Evolutionary conservation across 169 alveolate species (phyloP), one percentile per base, ranked within the genome.

Genomic region (Plasmodium relictum): DNA sequence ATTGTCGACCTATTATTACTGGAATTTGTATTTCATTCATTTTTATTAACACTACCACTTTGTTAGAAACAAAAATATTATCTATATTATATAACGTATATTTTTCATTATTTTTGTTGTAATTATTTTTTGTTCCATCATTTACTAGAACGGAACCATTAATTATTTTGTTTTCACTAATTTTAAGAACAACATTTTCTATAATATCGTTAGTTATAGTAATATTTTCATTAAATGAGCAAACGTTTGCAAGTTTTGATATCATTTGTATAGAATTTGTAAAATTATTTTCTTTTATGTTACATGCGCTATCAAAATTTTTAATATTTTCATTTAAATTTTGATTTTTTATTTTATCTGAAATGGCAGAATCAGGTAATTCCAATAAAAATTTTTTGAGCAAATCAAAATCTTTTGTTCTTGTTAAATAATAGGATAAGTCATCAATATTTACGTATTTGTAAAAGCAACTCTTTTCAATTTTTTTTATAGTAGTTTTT

Each of bases 201-300:
- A 80, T 48, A 37, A 80, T 80, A 37, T 80, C 90, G 61, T 80
- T 69, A n/a, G 69, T 80, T 80, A 80, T 80, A 68, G 66, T 70
- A n/a, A 72, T 45, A 69, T 56, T 7, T 54, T 80, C 76, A 62
- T 45, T 68, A 50, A 54, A 22, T 10, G 59, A 22, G 58, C 90
- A 80, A 45, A 42, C 20, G 66, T 70, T 71, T 26, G 69, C 58
- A 10, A 80, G 18, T n/a, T 80, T 56, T 50, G 72, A 45, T 80
- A 80, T 45, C 52, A 54, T 20, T n/a, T 24, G 41, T 16, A 80
- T 41, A 58, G 41, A 20, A 24, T 59, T 59, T 59, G 66, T 66
- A 24, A 80, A 80, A 10, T 24, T 18, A 26, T 62, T 61, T 80
- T 65, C 71, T 1, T 26, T 56, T 6, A 48, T 20, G 5, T 6